Evolutionary conservation across 257 asterid genomes (phyloP).

Genomic region (Knoxia roxburghii): DNA sequence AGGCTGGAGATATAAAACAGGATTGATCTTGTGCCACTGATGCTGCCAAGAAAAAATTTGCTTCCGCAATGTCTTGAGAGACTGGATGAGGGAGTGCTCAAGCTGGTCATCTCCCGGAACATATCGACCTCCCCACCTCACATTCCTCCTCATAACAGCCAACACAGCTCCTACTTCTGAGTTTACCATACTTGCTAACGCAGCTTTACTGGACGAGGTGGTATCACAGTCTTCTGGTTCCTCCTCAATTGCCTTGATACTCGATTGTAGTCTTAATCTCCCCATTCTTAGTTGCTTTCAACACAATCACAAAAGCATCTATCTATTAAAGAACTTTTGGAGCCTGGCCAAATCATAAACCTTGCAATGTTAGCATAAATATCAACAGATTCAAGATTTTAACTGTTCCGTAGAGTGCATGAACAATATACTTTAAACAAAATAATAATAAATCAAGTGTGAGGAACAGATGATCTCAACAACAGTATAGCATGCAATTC

Average conservation of each 20-base stretch:
- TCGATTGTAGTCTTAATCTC: slow-evolving; percentile 70
- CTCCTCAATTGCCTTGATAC: slow-evolving; percentile 86
- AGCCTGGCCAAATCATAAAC: slow-evolving; percentile 22
- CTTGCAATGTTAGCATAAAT: not conserved
- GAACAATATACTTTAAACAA: not conserved
- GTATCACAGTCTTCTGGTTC: slow-evolving; percentile 87
- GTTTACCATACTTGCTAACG: slow-evolving; percentile 74
- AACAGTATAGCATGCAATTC: not conserved
- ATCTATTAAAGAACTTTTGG: slow-evolving; percentile 2
- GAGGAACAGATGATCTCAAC: not conserved
- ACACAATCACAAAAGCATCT: slow-evolving; percentile 21
- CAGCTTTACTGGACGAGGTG: slow-evolving; percentile 54
- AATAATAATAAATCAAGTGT: not conserved
- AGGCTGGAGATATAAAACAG: slow-evolving; percentile 87
- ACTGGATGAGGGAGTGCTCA: slow-evolving; percentile 89
- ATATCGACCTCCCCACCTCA: slow-evolving; percentile 98
- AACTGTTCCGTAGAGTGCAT: not conserved
- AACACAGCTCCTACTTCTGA: slow-evolving; percentile 90
- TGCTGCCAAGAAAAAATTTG: slow-evolving; percentile 79
- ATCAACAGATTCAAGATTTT: not conserved
- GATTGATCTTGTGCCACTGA: slow-evolving; percentile 76
- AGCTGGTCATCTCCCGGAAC: slow-evolving; percentile 93
- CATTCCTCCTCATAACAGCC: slow-evolving; percentile 97
- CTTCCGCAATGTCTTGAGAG: slow-evolving; percentile 73
- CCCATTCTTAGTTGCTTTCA: slow-evolving; percentile 49